A percentile compares a stretch with the other conserved stretches of the same genome.
Conservation (phyloP, 768 basidiomycete species). For the Erythrobasidium yunnanense region DNA sequence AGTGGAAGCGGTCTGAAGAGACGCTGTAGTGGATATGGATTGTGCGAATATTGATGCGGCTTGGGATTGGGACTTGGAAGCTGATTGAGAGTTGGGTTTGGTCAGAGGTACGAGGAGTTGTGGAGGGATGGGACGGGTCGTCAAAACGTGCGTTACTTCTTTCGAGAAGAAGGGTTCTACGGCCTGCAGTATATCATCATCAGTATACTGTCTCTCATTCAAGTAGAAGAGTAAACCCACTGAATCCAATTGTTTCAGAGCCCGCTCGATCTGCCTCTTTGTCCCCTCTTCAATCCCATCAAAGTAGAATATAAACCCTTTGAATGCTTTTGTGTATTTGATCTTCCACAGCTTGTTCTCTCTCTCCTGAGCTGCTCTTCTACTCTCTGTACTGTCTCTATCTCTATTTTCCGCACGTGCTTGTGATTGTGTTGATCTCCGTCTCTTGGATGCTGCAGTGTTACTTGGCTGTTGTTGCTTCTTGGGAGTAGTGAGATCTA, state of each 20-base stretch:
- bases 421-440: constrained; percentile 42
- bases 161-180: constrained; percentile 81
- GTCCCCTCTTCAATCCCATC: constrained; percentile 51
- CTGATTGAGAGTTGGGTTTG: neutral
- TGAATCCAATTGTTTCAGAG: constrained; percentile 60
- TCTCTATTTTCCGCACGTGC: constrained; percentile 46
- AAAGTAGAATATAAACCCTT: constrained; percentile 72
- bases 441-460: no score
- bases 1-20: neutral
- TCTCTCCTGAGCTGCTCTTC: constrained; percentile 31
- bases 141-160: constrained; percentile 77
- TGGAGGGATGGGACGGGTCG: constrained; percentile 44
- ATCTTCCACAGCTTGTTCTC: constrained; percentile 54
- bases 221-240: constrained; percentile 50
- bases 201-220: neutral
- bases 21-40: neutral
- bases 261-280: constrained; percentile 47
- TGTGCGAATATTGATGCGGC: neutral
- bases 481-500: no score
- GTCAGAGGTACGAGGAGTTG: neutral
- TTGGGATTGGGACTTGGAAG: constrained; percentile 19
- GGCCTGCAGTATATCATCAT: constrained; percentile 46
- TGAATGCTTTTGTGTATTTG: constrained; percentile 79
- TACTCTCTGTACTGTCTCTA: no score
- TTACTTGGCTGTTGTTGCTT: no score